These are phyloP conservation scores for Mucor piriformis DNA, from an alignment of 371 early-diverging fungal genomes.

Conservation along the genomic window DNA sequence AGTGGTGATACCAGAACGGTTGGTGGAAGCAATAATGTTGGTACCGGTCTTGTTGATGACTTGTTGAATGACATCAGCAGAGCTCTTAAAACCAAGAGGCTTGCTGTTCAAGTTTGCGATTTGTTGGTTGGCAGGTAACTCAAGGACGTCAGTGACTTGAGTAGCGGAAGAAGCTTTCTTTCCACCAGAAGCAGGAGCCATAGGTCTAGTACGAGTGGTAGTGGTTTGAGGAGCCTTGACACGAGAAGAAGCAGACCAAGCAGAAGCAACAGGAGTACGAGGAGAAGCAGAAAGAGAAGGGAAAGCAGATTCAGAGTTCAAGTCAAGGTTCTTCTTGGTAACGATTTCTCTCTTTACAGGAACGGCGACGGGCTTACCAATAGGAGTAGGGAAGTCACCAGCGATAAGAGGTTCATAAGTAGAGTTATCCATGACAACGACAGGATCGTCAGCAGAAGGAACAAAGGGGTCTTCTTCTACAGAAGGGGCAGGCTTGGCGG, in stretches of 20 bases:
- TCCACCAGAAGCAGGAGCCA: slow-evolving; percentile 29
- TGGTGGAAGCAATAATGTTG: slow-evolving; percentile 86
- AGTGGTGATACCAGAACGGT: slow-evolving; percentile 78
- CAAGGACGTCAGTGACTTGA: slow-evolving; percentile 63
- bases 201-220: slow-evolving; percentile 19
- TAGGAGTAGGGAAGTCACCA: slow-evolving; percentile 50
- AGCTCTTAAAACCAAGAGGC: slow-evolving; percentile 60
- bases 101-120: slow-evolving; percentile 44
- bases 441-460: slow-evolving; percentile 50
- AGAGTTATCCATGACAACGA: slow-evolving; percentile 43
- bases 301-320: slow-evolving; percentile 71
- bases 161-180: slow-evolving; percentile 26
- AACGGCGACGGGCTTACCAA: slow-evolving; percentile 29
- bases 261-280: slow-evolving; percentile 42
- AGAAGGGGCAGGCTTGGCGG: slow-evolving; percentile 21
- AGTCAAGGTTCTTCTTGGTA: slow-evolving; percentile 50
- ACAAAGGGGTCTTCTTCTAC: slow-evolving; percentile 41
- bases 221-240: slow-evolving; percentile 47
- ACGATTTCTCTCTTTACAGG: slow-evolving; percentile 23
- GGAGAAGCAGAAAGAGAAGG: slow-evolving; percentile 70
- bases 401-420: slow-evolving; percentile 48
- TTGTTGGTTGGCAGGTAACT: slow-evolving; percentile 65
- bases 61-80: slow-evolving; percentile 72
- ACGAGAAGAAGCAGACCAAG: slow-evolving; percentile 59
- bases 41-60: slow-evolving; percentile 75